Base-by-base conservation (phyloP, 164 flowering plant species). In the Aristolochia fimbriata region DNA sequence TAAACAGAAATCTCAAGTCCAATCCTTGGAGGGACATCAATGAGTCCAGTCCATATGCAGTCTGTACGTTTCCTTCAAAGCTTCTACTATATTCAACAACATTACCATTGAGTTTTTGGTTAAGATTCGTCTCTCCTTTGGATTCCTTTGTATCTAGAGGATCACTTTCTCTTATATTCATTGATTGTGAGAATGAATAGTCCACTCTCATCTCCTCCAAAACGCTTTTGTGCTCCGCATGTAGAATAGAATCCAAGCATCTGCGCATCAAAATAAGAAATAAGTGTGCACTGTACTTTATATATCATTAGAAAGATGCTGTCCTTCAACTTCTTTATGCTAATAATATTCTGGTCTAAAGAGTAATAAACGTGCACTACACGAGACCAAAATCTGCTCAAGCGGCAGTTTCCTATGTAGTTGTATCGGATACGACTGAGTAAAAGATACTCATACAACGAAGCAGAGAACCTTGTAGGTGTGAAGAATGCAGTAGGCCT, bases 241-340 rank as follows among this genome's bases (percentile, higher is more conserved):
- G 97, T 72, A 93, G 78, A 57, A 93, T 80, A 0, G 92, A 78
- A 52, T 93, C 98, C 81, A 93, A 71, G 62, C 86, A 86, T 71
- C 97, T 90, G 71, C 30, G 58, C 52, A 67, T 13, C 7, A 59
- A 20, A 59, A 43, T 62, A 16, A 21, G 25, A 19, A 27, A 59
- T 5, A 24, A 4, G 5, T 19, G 11, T 20, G 24, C n/a, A 20
- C 52, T 48, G n/a, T 48, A 15, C 51, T 51, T 9, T 51, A 16
- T n/a, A 2, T n/a, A 51, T 51, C 10, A n/a, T 51, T n/a, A 20
- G 22, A n/a, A 51, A 17, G 20, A 16, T 49, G n/a, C 17, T 49
- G 20, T 49, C 8, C 1, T 49, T 10, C 51, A 17, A 16, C 51
- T 49, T 49, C 1, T 12, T 12, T 22, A n/a, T 19, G 20, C 22